A percentile compares a stretch with the other conserved stretches of the same genome.
Conservation (phyloP, 192 early-diverging fungal genomes). For the Coemansia sp. region DNA sequence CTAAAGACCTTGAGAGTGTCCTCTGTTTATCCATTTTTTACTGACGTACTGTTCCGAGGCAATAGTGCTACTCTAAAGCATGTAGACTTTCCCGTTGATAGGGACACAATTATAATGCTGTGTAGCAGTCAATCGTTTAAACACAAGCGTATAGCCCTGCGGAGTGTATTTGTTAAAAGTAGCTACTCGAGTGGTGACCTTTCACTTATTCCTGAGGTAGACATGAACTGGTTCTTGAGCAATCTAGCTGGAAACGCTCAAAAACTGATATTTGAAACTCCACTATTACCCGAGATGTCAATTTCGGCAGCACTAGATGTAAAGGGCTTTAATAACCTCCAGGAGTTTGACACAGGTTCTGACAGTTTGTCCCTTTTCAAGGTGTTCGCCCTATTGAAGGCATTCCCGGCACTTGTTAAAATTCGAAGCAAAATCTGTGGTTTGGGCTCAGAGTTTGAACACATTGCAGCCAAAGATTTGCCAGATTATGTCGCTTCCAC, state of each 20-base stretch:
- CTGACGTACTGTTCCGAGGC: conserved; percentile 16
- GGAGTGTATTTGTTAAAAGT: not conserved
- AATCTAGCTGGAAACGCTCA: not conserved
- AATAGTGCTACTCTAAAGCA: conserved; percentile 11
- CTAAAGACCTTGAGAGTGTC: not conserved
- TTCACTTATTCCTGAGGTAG: not conserved
- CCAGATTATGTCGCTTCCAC: not conserved
- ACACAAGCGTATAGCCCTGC: not conserved
- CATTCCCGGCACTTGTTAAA: not conserved
- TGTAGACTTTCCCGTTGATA: not conserved
- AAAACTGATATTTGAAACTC: not conserved
- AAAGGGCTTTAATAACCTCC: not conserved
- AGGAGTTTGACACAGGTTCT: not conserved
- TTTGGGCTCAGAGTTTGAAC: not conserved
- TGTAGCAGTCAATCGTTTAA: not conserved
- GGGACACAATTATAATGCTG: not conserved
- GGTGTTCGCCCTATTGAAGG: not conserved
- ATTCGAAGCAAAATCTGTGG: not conserved
- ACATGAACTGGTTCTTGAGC: not conserved
- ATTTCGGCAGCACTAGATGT: not conserved
- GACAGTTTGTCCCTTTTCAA: not conserved
- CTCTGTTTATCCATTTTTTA: conserved; percentile 4
- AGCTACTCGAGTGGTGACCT: not conserved
- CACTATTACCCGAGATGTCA: not conserved
- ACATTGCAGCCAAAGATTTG: not conserved